Evolutionary conservation across 768 basidiomycete genomes (phyloP), one percentile per base, ranked within the genome.

Genomic region (Tulasnella sp.): DNA sequence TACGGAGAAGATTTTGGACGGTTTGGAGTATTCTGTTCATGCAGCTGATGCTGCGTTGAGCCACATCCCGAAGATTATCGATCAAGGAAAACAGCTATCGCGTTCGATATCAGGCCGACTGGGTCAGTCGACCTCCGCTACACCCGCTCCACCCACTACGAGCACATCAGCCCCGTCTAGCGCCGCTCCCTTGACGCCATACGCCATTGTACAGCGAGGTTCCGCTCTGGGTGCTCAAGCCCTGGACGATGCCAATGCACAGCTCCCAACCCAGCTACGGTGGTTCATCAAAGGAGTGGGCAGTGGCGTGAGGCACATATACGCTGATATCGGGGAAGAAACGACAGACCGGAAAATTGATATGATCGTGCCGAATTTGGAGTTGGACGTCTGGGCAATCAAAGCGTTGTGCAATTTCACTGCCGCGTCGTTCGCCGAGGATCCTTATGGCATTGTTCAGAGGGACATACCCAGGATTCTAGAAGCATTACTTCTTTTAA

Each of bases 401-500:
- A 88, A 92, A 94, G 94, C 90, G 7, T 86, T 96, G 4, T 89
- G 92, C 1, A 88, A 89, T 74, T 86, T 96, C 10, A 88, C 89
- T 9, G 92, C 91, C 80, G 90, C 91, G 0, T 96, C 95, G 5
- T 85, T 96, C 19, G 87, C 87, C 0, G 95, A 96, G 84, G 95
- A 97, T 85, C 88, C 88, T 27, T 95, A 92, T 83, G 95, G 95
- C 31, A 89, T 92, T 44, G 93, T 95, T 18, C 95, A 96, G 84
- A 88, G 93, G 16, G 95, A 96, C 83, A 93, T 95, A 27, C 92
- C 94, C 0, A 91, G 90, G 80, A 90, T 95, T 39, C 84, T 97
- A 3, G 95, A 97, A 84, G 92, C 92, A 0, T 86, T 96, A 81
- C 83, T 93, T 18, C 88, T 88, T 0, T 93, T 92, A 86, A 87